Base-by-base conservation (phyloP, 495 filamentous ascomycete species). In the Annulohypoxylon nitens region DNA sequence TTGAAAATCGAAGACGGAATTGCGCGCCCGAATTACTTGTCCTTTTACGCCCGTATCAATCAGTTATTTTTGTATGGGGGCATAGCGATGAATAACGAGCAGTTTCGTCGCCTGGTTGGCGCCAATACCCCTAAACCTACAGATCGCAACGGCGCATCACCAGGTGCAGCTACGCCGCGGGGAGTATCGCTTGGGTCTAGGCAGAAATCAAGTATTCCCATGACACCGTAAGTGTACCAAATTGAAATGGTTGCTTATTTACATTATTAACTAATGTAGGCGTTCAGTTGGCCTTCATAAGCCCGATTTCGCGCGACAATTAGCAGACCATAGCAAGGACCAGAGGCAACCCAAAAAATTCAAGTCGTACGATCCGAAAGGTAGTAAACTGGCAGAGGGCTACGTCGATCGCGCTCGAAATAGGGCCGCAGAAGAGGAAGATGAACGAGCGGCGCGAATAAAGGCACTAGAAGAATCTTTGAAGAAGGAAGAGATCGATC, bases 81-180 rank as follows among this genome's bases (percentile, higher is more conserved):
- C 47, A 43, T 62, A 41, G 73, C 55, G 30, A 99, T 99, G 96
- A 97, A 99, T 79, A 98, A 98, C 87, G 88, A 93, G 16, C 93
- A 99, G 78, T 99, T 99, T 78, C 94, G 96, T 57, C 90, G 92
- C 62, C 89, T 99, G n/a, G 78, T 99, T 8, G 82, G 89, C 45
- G 87, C 81, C 20, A 84, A 83, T 39, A 65, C 79, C 8, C 71
- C 77, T 47, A 86, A 84, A 75, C 76, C 73, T 59, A 79, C 43
- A 62, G 69, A 61, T 73, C 78, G 73, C 66, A 79, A 82, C 81
- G 85, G 81, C 61, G 75, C 69, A 64, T 80, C 83, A 4, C 76
- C 64, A 71, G 67, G 67, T 36, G 66, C 66, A 16, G 74, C 75
- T 54, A 78, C 79, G 53, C 79, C 67, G 30, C 80, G 61, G 20